Conservation (phyloP, 495 filamentous ascomycete species). For the Hyaloscypha hepaticicola region DNA sequence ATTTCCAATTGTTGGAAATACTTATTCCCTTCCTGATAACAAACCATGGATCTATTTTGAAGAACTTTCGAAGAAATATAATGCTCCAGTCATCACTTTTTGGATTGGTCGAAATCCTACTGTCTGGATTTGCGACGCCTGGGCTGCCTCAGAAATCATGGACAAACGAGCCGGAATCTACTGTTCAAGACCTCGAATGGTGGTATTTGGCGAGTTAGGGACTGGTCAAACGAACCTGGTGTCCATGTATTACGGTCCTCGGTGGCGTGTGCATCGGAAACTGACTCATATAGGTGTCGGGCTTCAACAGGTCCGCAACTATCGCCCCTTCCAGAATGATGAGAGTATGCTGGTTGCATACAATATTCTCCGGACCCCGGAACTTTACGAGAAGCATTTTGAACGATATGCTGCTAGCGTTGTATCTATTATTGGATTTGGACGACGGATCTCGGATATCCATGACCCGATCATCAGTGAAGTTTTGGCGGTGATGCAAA, state of each 20-base stretch:
- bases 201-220: constrained; percentile 61
- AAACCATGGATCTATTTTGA: constrained; percentile 69
- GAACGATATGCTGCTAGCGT: constrained; percentile 65
- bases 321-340: constrained; percentile 60
- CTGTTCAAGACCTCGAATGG: constrained; percentile 51
- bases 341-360: constrained; percentile 52
- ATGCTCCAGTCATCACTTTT: constrained; percentile 58
- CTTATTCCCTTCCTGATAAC: constrained; percentile 54
- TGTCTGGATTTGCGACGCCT: constrained; percentile 65
- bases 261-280: constrained; percentile 62
- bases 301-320: constrained; percentile 57
- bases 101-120: constrained; percentile 64
- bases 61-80: constrained; percentile 50
- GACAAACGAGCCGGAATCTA: constrained; percentile 59
- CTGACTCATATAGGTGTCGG: constrained; percentile 61
- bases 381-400: constrained; percentile 58
- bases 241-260: constrained; percentile 59
- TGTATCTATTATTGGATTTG: constrained; percentile 63
- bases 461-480: constrained; percentile 60
- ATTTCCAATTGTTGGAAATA: constrained; percentile 53
- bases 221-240: constrained; percentile 57
- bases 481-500: constrained; percentile 62
- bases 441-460: constrained; percentile 56
- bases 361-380: constrained; percentile 48
- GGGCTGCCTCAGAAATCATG: constrained; percentile 54